Evolutionary conservation across 371 early-diverging fungal genomes (phyloP).

Genomic region (Gilbertella persicaria): DNA sequence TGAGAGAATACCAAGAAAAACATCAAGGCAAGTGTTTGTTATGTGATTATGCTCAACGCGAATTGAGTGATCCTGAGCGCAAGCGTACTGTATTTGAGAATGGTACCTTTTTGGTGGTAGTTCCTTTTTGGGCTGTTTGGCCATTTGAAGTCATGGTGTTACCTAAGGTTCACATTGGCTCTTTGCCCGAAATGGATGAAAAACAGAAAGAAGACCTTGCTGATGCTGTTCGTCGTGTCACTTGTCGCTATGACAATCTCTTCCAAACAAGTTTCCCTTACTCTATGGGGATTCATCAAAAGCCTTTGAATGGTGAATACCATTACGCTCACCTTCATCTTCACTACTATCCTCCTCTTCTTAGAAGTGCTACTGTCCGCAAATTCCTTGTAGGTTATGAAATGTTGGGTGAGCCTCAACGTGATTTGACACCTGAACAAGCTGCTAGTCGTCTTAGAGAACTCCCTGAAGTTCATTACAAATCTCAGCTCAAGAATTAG

Average conservation of each 20-base stretch:
- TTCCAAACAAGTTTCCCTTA: constrained; percentile 94
- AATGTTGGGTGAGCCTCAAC: constrained; percentile 91
- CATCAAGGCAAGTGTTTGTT: constrained; percentile 64
- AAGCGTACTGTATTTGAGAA: constrained; percentile 80
- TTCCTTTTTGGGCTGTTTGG: constrained; percentile 97
- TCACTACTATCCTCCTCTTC: constrained; percentile 94
- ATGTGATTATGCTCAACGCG: constrained; percentile 78
- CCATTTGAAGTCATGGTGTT: constrained; percentile 92
- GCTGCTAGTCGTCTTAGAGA: constrained; percentile 69
- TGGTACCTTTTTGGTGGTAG: constrained; percentile 76
- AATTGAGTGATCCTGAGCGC: constrained; percentile 53
- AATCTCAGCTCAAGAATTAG: constrained; percentile 24
- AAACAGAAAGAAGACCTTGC: constrained; percentile 65
- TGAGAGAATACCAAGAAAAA: constrained; percentile 58
- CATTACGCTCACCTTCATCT: constrained; percentile 78
- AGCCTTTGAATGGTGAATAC: constrained; percentile 61
- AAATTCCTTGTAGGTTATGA: constrained; percentile 98
- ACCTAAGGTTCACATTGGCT: constrained; percentile 65
- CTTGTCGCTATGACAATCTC: constrained; percentile 89
- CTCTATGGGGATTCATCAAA: constrained; percentile 92
- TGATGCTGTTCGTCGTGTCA: constrained; percentile 69
- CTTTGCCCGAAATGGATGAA: constrained; percentile 55
- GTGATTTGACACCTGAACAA: constrained; percentile 92
- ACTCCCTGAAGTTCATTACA: constrained; percentile 66
- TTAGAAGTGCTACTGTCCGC: constrained; percentile 85